Evolutionary conservation across 768 basidiomycete species (phyloP).

Genomic region (Amanita pallidorosea): DNA sequence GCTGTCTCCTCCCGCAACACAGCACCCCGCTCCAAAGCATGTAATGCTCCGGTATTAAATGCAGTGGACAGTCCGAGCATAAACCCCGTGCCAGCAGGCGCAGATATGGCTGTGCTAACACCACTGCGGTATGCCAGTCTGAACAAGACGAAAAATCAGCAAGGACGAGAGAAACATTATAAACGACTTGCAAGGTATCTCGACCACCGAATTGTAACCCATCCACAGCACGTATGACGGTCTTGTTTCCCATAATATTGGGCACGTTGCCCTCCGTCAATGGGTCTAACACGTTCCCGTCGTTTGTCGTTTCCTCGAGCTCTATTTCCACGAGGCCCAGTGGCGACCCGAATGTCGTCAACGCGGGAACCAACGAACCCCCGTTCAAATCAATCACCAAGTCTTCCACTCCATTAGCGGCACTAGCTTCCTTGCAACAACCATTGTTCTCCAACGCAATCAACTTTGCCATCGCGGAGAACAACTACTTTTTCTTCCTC

Average conservation of each 20-base stretch:
- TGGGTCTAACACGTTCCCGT: slow-evolving; percentile 51
- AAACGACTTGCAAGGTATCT: slow-evolving; percentile 34
- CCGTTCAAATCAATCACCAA: slow-evolving; percentile 45
- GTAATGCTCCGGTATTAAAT: slow-evolving; percentile 46
- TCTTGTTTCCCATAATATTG: slow-evolving; percentile 23
- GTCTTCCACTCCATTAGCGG: slow-evolving; percentile 3
- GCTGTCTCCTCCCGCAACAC: slow-evolving; percentile 58
- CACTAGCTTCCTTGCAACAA: neutral
- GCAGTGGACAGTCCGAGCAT: slow-evolving; percentile 52
- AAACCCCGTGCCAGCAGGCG: slow-evolving; percentile 46
- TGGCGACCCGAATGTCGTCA: slow-evolving; percentile 51
- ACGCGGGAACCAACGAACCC: slow-evolving; percentile 49
- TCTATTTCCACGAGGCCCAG: slow-evolving; percentile 65
- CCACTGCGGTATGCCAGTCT: slow-evolving; percentile 69
- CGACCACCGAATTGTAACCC: slow-evolving; percentile 39
- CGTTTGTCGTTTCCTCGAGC: slow-evolving; percentile 52
- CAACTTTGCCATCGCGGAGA: slow-evolving; percentile 41
- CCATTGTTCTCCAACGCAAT: slow-evolving; percentile 23
- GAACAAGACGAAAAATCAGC: neutral
- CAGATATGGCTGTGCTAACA: slow-evolving; percentile 57
- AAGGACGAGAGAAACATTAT: neutral
- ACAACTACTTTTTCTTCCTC: slow-evolving; percentile 25
- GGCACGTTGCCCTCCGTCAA: slow-evolving; percentile 24
- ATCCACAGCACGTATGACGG: slow-evolving; percentile 3
- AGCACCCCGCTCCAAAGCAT: slow-evolving; percentile 50